phyloP scores from a whole-genome alignment of 306 rosid genomes.

The Nissolia schottii region DNA sequence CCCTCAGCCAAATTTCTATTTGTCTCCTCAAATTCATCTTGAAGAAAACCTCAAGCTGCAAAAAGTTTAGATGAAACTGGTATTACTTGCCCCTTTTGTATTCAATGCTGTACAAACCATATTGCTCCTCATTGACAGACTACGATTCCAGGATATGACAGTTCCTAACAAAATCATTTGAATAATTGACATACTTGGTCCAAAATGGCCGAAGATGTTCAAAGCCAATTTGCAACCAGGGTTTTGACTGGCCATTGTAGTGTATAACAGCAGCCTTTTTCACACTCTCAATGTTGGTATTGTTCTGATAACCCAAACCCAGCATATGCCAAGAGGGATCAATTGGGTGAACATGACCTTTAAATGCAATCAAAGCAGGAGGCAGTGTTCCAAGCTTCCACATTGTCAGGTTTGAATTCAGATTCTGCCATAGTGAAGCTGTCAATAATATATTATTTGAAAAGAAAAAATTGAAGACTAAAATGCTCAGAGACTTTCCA shows the following conservation, averaged over 20 bases:
- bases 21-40: constrained; percentile 40
- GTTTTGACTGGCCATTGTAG: constrained; percentile 98
- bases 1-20: constrained; percentile 47
- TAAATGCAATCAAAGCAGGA: constrained; percentile 89
- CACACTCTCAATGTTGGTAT: constrained; percentile 60
- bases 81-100: constrained; percentile 31
- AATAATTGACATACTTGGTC: constrained; percentile 89
- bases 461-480: constrained; percentile 5
- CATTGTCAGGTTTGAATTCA: constrained; percentile 85
- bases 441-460: constrained; percentile 22
- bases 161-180: constrained; percentile 85
- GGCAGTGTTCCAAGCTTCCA: constrained; percentile 99
- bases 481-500: neutral
- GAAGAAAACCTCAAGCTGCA: constrained; percentile 41
- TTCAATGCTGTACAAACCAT: constrained; percentile 31
- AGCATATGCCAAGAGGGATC: constrained; percentile 98
- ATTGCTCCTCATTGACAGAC: constrained; percentile 28
- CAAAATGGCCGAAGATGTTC: constrained; percentile 98
- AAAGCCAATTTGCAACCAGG: constrained; percentile 96
- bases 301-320: constrained; percentile 96
- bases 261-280: constrained; percentile 93
- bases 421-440: constrained; percentile 61
- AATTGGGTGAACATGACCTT: constrained; percentile 85
- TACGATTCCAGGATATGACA: constrained; percentile 92
- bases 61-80: constrained; percentile 48